Conservation (phyloP, 2,329 filamentous ascomycete species). For the Fusarium sp. region DNA sequence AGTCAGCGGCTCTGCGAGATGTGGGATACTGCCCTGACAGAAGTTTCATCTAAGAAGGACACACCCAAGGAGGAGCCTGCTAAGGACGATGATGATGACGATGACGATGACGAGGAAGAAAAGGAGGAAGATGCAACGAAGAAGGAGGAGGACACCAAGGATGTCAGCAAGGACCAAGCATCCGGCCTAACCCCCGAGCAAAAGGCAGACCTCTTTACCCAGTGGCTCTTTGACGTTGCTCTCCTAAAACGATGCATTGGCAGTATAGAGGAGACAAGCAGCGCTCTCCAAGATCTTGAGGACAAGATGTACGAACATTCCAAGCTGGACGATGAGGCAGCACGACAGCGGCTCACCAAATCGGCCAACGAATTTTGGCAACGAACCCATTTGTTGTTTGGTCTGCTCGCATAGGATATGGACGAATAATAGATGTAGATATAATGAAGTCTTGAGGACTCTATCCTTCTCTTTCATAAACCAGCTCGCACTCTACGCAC, state of each 20-base stretch:
- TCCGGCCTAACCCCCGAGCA: constrained; percentile 38
- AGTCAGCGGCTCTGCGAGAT: constrained; percentile 60
- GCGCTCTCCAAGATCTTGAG: constrained; percentile 58
- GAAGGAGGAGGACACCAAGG: constrained; percentile 14
- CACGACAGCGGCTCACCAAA: constrained; percentile 68
- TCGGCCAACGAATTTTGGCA: constrained; percentile 83
- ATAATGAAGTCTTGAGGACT: background rate
- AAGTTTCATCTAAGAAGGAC: constrained; percentile 26
- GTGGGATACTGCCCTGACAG: constrained; percentile 60
- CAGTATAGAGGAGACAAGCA: constrained; percentile 38
- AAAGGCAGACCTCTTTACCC: constrained; percentile 62
- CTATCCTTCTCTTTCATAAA: background rate
- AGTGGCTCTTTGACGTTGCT: constrained; percentile 72
- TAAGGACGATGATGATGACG: constrained; percentile 21
- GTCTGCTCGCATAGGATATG: constrained; percentile 67
- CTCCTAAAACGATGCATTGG: constrained; percentile 62
- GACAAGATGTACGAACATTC: constrained; percentile 58
- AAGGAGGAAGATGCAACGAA: constrained; percentile 11
- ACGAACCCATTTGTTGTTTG: constrained; percentile 84
- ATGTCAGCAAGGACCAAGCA: background rate
- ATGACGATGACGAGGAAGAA: constrained; percentile 17
- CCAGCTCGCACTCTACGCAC: background rate
- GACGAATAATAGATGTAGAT: constrained; percentile 19
- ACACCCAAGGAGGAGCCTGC: constrained; percentile 12
- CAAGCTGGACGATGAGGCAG: constrained; percentile 62